These are phyloP conservation scores for Lithohypha guttulata DNA, from an alignment of 2,329 filamentous ascomycete species.

Conservation along the genomic window DNA sequence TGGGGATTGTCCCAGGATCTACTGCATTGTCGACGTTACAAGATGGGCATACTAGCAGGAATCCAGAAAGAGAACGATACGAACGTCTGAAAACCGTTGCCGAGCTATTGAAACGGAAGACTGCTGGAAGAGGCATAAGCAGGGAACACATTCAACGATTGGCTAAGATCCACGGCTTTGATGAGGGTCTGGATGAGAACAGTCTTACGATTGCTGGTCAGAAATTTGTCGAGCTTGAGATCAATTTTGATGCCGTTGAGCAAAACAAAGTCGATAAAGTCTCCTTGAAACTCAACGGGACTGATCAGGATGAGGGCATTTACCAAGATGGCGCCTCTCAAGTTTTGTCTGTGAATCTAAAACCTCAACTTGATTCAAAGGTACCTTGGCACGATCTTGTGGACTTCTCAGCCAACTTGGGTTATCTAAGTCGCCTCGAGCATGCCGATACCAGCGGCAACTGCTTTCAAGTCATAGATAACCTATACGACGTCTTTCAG, in stretches of 20 bases:
- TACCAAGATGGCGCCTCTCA: conserved; percentile 33
- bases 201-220: conserved; percentile 36
- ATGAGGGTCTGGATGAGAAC: conserved; percentile 38
- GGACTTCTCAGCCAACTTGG: conserved; percentile 34
- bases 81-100: conserved; percentile 33
- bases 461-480: conserved; percentile 37
- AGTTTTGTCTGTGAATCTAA: conserved; percentile 32
- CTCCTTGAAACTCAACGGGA: conserved; percentile 32
- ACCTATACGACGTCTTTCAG: conserved; percentile 32
- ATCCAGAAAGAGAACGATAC: conserved; percentile 33
- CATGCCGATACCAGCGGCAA: conserved; percentile 35
- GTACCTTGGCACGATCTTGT: conserved; percentile 28
- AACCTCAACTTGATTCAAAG: conserved; percentile 24
- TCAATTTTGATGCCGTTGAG: conserved; percentile 32
- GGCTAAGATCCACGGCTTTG: conserved; percentile 34
- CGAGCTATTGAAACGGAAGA: conserved; percentile 29
- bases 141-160: conserved; percentile 34
- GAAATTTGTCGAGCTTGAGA: conserved; percentile 37
- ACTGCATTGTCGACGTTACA: conserved; percentile 31
- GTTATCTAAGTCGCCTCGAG: conserved; percentile 35
- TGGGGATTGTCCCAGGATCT: conserved; percentile 33
- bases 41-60: conserved; percentile 28
- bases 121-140: conserved; percentile 34
- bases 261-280: conserved; percentile 33
- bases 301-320: conserved; percentile 30